Evolutionary conservation across 1,284 basidiomycete species (phyloP), one percentile per base, ranked within the genome.

Genomic region (Fistulina hepatica): DNA sequence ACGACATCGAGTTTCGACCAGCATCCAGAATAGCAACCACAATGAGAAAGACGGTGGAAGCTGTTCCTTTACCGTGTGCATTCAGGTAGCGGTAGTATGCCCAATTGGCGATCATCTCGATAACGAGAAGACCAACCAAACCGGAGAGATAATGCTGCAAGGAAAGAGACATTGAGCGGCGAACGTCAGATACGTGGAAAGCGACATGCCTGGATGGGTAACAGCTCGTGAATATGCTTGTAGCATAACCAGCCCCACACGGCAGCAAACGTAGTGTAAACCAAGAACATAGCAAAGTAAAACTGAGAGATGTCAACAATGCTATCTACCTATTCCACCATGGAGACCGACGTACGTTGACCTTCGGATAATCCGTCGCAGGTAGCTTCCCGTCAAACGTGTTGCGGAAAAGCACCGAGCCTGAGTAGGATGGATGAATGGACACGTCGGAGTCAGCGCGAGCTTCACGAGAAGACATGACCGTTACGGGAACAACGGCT

Each of bases 351-450:
- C 84, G 54, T 56, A 94, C 90, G 45, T 76, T 81, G 52, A 97
- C 85, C 74, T 98, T 99, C n/a, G 94, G 94, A 56, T 97, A 95
- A 57, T 99, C 94, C 2, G 85, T 75, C 3, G 93, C 92, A 3
- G 94, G 76, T 13, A 99, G 69, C 56, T 88, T 76, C 24, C 94
- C 94, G 25, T 83, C 63, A 56, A 97, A 97, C 3, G 70, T 77
- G 58, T 97, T 97, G 50, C 73, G 73, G 69, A 97, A 98, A 32
- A 82, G 64, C 30, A 97, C 82, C 20, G 69, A 61, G 20, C 91
- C 94, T 6, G 67, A 65, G 60, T 93, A 98, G 15, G 69, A 67
- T n/a, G 89, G 81, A 52, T 93, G 89, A 30, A 64, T 72, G 19
- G 71, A 64, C 31, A 70, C 60, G 48, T 74, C 71, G 24, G 68